Conservation (phyloP, 371 early-diverging fungal genomes). For the Dentiscutata heterogama region DNA sequence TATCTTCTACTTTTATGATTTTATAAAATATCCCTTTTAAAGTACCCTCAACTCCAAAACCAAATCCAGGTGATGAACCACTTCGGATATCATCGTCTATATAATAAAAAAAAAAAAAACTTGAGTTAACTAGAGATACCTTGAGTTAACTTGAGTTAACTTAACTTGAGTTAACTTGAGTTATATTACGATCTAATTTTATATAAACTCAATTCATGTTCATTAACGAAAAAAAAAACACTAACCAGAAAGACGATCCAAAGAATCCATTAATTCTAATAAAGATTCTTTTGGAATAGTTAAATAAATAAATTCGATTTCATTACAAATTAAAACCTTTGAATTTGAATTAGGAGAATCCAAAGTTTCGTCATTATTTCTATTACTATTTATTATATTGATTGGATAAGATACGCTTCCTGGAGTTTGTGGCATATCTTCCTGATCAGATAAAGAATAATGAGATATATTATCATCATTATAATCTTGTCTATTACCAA, state of each 20-base stretch:
- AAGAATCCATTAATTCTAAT: constrained; percentile 15
- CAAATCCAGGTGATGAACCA: too few relatives aligned
- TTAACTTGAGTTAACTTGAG: too few relatives aligned
- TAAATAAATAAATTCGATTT: constrained; percentile 23
- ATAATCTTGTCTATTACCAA: not conserved
- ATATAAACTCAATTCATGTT: too few relatives aligned
- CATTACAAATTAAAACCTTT: not conserved
- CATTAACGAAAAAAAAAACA: not conserved
- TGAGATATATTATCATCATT: not conserved
- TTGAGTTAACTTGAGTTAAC: too few relatives aligned
- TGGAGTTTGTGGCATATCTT: not conserved
- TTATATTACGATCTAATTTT: too few relatives aligned
- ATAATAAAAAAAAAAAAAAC: too few relatives aligned
- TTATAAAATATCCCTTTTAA: too few relatives aligned
- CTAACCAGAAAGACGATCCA: constrained; percentile 29
- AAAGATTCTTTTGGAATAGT: not conserved
- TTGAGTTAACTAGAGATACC: too few relatives aligned
- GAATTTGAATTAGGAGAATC: not conserved
- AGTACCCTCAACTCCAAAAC: too few relatives aligned
- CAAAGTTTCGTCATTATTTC: not conserved
- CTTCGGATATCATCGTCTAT: too few relatives aligned
- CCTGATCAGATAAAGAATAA: too few relatives aligned
- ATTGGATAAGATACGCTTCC: not conserved
- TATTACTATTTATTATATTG: not conserved
- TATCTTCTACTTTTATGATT: too few relatives aligned